Conservation (phyloP, 805 yeast species). For the Ascoidea rubescens region DNA sequence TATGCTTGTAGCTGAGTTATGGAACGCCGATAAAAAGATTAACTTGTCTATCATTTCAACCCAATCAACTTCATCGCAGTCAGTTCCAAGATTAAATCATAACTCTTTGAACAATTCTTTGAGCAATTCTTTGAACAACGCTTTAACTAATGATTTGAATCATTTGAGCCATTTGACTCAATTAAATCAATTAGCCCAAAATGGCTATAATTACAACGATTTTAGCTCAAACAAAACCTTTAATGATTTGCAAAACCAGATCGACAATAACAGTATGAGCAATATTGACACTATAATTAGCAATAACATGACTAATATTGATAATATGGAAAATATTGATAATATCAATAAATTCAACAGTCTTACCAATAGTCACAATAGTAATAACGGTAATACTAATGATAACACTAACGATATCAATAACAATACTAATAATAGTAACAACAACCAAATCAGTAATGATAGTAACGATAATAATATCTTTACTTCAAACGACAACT, state of each 20-base stretch:
- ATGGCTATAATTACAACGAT: conserved; percentile 4
- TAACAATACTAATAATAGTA: background rate
- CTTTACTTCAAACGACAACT: background rate
- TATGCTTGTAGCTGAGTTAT: conserved; percentile 25
- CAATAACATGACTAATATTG: conserved; percentile 1
- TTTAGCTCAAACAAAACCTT: too few relatives aligned
- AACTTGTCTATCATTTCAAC: conserved; percentile 11
- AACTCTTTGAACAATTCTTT: too few relatives aligned
- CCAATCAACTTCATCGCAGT: conserved; percentile 1
- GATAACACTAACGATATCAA: background rate
- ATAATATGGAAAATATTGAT: background rate
- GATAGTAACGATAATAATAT: conserved; percentile 6
- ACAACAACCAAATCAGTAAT: conserved; percentile 5
- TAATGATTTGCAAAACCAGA: too few relatives aligned
- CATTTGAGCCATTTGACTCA: too few relatives aligned
- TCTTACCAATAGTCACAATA: conserved; percentile 6
- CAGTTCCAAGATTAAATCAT: too few relatives aligned
- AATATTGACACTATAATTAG: background rate
- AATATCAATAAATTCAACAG: background rate
- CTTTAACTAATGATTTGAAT: too few relatives aligned
- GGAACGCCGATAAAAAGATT: conserved; percentile 21
- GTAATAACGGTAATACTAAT: conserved; percentile 1
- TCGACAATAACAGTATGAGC: background rate
- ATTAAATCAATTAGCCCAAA: background rate
- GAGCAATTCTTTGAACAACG: too few relatives aligned